Base-by-base conservation (phyloP, 1,284 basidiomycete genomes). In the Ceratobasidium sp. region DNA sequence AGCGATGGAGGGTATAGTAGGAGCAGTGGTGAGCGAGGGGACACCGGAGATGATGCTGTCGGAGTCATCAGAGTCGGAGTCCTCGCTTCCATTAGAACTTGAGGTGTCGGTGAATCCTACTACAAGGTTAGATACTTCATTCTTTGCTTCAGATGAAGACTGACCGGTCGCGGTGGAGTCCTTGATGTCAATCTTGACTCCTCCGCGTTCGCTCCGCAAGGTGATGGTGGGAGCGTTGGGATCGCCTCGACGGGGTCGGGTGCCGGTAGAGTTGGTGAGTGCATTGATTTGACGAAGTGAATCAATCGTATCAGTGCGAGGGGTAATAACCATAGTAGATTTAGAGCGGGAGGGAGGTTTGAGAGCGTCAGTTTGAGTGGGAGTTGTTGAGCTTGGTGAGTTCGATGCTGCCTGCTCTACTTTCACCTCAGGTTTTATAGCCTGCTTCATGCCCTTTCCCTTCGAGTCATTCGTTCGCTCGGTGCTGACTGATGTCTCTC, bases 361-460 rank as follows among this genome's bases (percentile, higher is more conserved):
- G 32, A 34, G 28, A n/a, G 53, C 23, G 18, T 14, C 28, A 30
- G 53, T 34, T 34, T 57, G 28, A 34, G 53, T 16, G 23, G 2
- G 12, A 14, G n/a, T 21, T 8, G 45, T 14, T 46, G 45, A 46
- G 10, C 10, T 46, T 21, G 45, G 26, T 43, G 58, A 60, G 36
- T 45, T 34, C 23, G 58, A 41, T 60, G 58, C 1, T 34, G 3
- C 28, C 10, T 60, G 9, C 58, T 60, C 30, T 9, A 18, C 39
- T 23, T 41, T 34, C 10, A 10, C 23, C 58, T 60, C 58, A 43
- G 39, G 5, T 60, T 60, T 60, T 45, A 60, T 60, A 60, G n/a
- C 21, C 58, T 45, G 18, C 6, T 14, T n/a, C n/a, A n/a, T n/a
- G n/a, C n/a, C n/a, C n/a, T n/a, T n/a, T n/a, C n/a, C n/a, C n/a